These are phyloP conservation scores for Coemansia sp. DNA, from an alignment of 192 early-diverging fungal genomes.

Conservation along the genomic window DNA sequence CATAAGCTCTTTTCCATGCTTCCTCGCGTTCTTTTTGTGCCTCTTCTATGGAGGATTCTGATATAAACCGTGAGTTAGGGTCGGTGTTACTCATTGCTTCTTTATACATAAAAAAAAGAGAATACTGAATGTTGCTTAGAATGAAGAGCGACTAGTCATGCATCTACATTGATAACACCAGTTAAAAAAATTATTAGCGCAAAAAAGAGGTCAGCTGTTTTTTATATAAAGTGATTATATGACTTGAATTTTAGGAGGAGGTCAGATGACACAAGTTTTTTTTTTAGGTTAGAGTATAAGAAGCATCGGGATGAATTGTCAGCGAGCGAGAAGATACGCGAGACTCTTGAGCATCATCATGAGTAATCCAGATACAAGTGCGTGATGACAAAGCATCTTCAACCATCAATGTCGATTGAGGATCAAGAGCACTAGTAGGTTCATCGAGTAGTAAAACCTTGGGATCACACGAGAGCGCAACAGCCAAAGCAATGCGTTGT, in stretches of 20 bases:
- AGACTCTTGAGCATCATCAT: conserved; percentile 65
- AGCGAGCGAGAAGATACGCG: conserved; percentile 55
- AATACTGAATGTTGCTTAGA: not conserved
- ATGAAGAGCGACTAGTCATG: not conserved
- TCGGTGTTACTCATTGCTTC: conserved; percentile 14
- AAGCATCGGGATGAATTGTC: conserved; percentile 31
- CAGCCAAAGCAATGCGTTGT: conserved; percentile 78
- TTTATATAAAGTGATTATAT: not conserved
- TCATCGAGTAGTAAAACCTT: conserved; percentile 81
- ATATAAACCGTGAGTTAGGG: conserved; percentile 41
- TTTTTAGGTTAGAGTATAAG: conserved; percentile 15
- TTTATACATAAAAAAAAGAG: not conserved
- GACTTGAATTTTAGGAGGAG: conserved; percentile 2
- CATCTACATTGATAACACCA: too few relatives aligned
- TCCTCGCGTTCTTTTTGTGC: conserved; percentile 36
- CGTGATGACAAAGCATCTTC: conserved; percentile 64
- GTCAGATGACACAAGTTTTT: not conserved
- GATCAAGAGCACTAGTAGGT: conserved; percentile 85
- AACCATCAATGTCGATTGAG: conserved; percentile 64
- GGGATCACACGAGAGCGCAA: conserved; percentile 74
- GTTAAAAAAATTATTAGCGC: not conserved
- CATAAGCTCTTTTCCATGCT: conserved; percentile 42
- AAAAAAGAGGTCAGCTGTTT: not conserved
- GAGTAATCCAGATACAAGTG: conserved; percentile 82
- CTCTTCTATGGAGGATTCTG: conserved; percentile 33